Base-by-base conservation (phyloP, 345 rosid species). In the Hibiscus trionum region DNA sequence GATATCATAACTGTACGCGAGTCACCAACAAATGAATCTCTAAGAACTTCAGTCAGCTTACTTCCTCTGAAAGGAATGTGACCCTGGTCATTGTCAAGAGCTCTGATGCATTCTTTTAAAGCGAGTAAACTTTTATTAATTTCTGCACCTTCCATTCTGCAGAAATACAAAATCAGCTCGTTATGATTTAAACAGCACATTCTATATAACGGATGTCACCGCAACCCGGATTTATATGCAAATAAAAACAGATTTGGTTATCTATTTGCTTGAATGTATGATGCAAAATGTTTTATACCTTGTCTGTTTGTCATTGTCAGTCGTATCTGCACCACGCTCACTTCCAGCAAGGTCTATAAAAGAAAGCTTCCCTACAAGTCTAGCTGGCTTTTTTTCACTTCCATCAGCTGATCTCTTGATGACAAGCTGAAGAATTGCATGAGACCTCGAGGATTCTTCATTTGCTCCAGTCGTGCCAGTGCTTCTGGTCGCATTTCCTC, bases 1-100 rank as follows among this genome's bases (percentile, higher is more conserved):
- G 90, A 88, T 76, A 86, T 88, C 90, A 88, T 88, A 21, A 86
- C 93, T 15, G 93, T 88, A 56, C 90, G 86, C 0, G 92, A 88
- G 78, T 88, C 79, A n/a, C 90, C 92, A 66, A 88, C 87, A 78
- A 88, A 88, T 52, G 92, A 88, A 80, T 88, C 92, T 82, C 92
- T 76, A 16, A 86, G 84, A 50, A 88, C 92, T 78, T 88, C 90
- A 11, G 90, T 88, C 63, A 88, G 76, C 76, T 88, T 88, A 79
- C 91, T 88, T 58, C 91, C 91, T 80, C 89, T 77, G 58, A 87
- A 87, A 33, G 91, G 91, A 59, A 88, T 88, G 73, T 88, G 92
- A 69, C 86, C 83, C 78, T 88, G 82, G 82, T 86, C 78, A 87
- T 82, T 78, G 86, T 87, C 92, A 47, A 88, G 87, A 78, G 92